phyloP scores from a whole-genome alignment of 192 early-diverging fungal genomes.

The Mortierella hygrophila region DNA sequence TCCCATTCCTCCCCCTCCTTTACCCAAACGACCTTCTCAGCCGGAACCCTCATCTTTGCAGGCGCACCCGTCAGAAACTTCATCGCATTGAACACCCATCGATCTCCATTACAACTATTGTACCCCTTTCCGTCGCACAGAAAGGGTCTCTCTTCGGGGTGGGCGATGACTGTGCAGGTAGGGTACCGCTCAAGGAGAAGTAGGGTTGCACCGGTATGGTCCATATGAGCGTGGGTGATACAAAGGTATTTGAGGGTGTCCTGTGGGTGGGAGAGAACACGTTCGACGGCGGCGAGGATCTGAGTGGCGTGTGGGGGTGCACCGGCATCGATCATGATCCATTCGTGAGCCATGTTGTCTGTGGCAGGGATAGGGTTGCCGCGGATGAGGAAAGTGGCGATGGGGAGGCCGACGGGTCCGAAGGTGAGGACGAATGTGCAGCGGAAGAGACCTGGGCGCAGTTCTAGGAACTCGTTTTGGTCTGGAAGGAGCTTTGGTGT shows the following conservation, averaged over 20 bases:
- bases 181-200: conserved; percentile 21
- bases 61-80: background rate
- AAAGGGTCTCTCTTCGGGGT: conserved; percentile 32
- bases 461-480: conserved; percentile 15
- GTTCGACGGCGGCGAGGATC: conserved; percentile 10
- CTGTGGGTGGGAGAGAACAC: conserved; percentile 20
- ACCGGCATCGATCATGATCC: conserved; percentile 37
- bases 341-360: conserved; percentile 7
- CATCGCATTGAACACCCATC: conserved; percentile 19
- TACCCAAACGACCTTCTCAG: conserved; percentile 12
- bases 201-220: conserved; percentile 32
- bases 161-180: conserved; percentile 15
- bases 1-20: conserved; percentile 27
- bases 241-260: conserved; percentile 39
- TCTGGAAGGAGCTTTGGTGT: conserved; percentile 11
- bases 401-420: conserved; percentile 1
- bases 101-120: conserved; percentile 20
- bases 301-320: conserved; percentile 6
- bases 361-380: conserved; percentile 11
- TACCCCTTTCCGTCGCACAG: conserved; percentile 26
- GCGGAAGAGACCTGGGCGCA: conserved; percentile 24
- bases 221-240: conserved; percentile 44
- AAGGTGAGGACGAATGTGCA: conserved; percentile 21
- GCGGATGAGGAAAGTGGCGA: conserved; percentile 25
- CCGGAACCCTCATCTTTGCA: conserved; percentile 11